Conservation (phyloP, 1,284 basidiomycete genomes). For the Peniophora sp. region DNA sequence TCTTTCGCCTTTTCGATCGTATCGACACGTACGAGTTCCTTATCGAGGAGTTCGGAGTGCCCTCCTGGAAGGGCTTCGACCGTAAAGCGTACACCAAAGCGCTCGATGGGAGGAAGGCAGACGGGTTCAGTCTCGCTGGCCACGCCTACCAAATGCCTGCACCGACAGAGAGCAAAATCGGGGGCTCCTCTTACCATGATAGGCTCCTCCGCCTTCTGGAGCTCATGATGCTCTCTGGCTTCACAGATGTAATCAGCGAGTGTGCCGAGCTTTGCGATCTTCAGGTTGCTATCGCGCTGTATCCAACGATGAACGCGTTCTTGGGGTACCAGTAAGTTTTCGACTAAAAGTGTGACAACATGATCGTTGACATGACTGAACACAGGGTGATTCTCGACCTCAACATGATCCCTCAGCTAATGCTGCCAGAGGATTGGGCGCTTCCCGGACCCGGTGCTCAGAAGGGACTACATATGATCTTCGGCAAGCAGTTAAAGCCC, state of each 20-base stretch:
- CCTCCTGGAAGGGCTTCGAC: slow-evolving; percentile 27
- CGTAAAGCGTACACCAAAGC: slow-evolving; percentile 25
- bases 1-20: slow-evolving; percentile 34
- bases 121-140: slow-evolving; percentile 23
- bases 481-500: slow-evolving; percentile 23
- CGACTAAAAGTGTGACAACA: background rate
- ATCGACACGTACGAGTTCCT: slow-evolving; percentile 34
- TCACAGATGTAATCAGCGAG: slow-evolving; percentile 23
- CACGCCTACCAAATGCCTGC: slow-evolving; percentile 33
- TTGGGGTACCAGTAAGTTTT: slow-evolving; percentile 30
- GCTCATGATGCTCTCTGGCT: slow-evolving; percentile 28
- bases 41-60: slow-evolving; percentile 20
- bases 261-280: slow-evolving; percentile 28
- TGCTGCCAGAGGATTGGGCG: slow-evolving; percentile 32
- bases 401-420: slow-evolving; percentile 30
- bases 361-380: slow-evolving; percentile 1
- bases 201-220: slow-evolving; percentile 29
- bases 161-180: slow-evolving; percentile 19
- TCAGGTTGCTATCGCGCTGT: slow-evolving; percentile 24
- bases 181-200: slow-evolving; percentile 19
- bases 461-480: slow-evolving; percentile 33
- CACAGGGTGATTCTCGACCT: slow-evolving; percentile 32
- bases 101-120: slow-evolving; percentile 16
- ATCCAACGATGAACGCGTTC: slow-evolving; percentile 32
- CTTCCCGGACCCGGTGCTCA: slow-evolving; percentile 31